Evolutionary conservation across 768 basidiomycete species (phyloP).

Genomic region (Lepiota venenata): DNA sequence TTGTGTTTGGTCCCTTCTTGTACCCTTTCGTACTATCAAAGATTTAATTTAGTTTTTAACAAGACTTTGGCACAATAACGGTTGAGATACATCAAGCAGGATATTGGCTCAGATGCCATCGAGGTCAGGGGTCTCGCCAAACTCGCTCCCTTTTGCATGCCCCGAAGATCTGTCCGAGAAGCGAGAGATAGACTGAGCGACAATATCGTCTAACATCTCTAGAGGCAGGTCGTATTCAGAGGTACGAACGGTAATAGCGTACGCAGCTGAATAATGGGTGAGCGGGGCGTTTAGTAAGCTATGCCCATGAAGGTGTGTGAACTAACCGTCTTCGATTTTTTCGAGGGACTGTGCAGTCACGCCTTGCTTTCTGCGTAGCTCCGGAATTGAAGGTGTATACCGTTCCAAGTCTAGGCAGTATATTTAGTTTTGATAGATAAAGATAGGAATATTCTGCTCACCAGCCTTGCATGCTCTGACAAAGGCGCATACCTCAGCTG

Average conservation of each 20-base stretch:
- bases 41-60: too few relatives aligned
- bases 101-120: slow-evolving; percentile 13
- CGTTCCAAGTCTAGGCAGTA: slow-evolving; percentile 62
- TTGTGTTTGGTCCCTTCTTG: too few relatives aligned
- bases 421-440: background rate
- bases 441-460: slow-evolving; percentile 21
- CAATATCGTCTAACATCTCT: slow-evolving; percentile 68
- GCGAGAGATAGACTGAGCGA: slow-evolving; percentile 44
- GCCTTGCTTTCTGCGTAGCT: slow-evolving; percentile 82
- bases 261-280: slow-evolving; percentile 48
- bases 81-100: too few relatives aligned
- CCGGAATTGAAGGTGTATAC: slow-evolving; percentile 65
- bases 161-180: slow-evolving; percentile 12
- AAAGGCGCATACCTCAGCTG: slow-evolving; percentile 62
- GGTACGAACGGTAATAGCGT: slow-evolving; percentile 66
- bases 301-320: background rate
- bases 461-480: slow-evolving; percentile 76
- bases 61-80: background rate
- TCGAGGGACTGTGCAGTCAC: slow-evolving; percentile 85
- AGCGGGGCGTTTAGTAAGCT: background rate
- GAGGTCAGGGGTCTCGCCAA: slow-evolving; percentile 14
- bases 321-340: slow-evolving; percentile 91
- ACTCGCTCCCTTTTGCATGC: slow-evolving; percentile 12
- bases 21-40: too few relatives aligned
- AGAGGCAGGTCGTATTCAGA: slow-evolving; percentile 72